Conservation (phyloP, 306 rosid species). For the Cicer chorassanicum region DNA sequence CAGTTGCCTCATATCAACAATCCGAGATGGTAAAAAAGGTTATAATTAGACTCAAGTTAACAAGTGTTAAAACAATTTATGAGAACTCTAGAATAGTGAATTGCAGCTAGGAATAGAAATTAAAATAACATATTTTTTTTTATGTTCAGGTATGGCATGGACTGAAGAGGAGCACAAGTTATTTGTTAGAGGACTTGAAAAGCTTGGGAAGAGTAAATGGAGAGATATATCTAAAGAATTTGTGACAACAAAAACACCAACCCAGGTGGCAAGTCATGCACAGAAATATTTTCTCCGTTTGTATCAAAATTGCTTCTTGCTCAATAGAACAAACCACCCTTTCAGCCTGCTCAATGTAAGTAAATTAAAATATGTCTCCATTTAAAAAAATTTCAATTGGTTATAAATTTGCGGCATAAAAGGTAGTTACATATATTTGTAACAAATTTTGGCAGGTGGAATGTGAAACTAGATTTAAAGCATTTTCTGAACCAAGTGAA, state of each 20-base stretch:
- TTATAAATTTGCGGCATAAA: neutral
- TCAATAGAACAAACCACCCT: slow-evolving; percentile 60
- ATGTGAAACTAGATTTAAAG: neutral
- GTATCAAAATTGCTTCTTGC: slow-evolving; percentile 38
- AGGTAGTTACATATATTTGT: neutral
- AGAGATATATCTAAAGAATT: slow-evolving; percentile 76
- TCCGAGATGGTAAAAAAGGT: slow-evolving; percentile 74
- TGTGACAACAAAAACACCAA: slow-evolving; percentile 86
- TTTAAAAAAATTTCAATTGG: neutral
- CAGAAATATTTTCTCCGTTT: slow-evolving; percentile 77
- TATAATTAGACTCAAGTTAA: neutral
- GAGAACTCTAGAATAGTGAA: neutral
- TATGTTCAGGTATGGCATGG: slow-evolving; percentile 75
- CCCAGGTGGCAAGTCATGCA: slow-evolving; percentile 96
- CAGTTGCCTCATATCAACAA: slow-evolving; percentile 48
- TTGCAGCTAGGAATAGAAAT: neutral
- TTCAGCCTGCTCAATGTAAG: slow-evolving; percentile 61
- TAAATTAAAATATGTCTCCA: neutral
- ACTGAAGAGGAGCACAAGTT: slow-evolving; percentile 78
- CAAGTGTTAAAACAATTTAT: too few relatives aligned
- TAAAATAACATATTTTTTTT: neutral
- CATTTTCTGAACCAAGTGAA: slow-evolving; percentile 29
- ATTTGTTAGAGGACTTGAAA: slow-evolving; percentile 79
- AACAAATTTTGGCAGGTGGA: slow-evolving; percentile 18
- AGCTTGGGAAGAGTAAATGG: slow-evolving; percentile 91